Conservation (phyloP, 2,329 filamentous ascomycete species). For the Aspergillus tubingensis region DNA sequence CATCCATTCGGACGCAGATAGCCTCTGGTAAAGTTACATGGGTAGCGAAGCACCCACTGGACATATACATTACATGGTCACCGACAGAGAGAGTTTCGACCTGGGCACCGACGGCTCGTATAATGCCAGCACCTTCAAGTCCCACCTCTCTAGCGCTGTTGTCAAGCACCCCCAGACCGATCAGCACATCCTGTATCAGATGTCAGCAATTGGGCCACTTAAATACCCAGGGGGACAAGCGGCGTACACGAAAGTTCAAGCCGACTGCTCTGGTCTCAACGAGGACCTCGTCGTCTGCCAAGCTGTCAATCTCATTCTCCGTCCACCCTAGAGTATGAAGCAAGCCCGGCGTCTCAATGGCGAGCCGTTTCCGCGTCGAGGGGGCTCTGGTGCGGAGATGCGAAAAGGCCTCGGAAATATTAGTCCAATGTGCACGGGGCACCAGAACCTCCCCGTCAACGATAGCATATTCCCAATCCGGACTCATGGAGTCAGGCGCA, state of each 20-base stretch:
- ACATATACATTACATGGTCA: conserved; percentile 17
- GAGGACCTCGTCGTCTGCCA: conserved; percentile 19
- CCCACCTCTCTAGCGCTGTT: neutral
- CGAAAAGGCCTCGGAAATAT: neutral
- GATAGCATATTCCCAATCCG: neutral
- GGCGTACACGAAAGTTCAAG: conserved; percentile 23
- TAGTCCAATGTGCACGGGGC: neutral
- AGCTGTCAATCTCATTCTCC: neutral
- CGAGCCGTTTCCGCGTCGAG: neutral
- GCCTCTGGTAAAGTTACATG: conserved; percentile 24
- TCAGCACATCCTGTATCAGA: conserved; percentile 28
- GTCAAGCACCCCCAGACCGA: conserved; percentile 19
- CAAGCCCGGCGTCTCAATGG: conserved; percentile 1
- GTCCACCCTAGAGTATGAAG: conserved; percentile 15
- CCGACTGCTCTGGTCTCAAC: conserved; percentile 23
- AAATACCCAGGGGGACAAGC: conserved; percentile 14
- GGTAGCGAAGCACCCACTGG: conserved; percentile 22
- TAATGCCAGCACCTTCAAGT: conserved; percentile 17
- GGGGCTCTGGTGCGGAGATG: neutral
- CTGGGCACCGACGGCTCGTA: conserved; percentile 9
- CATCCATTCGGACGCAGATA: conserved; percentile 26
- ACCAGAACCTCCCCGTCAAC: neutral
- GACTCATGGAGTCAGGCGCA: neutral
- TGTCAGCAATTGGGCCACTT: conserved; percentile 33
- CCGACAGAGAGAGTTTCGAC: conserved; percentile 7